Conservation (phyloP, 2,329 filamentous ascomycete genomes). For the Trichoderma polysporum region DNA sequence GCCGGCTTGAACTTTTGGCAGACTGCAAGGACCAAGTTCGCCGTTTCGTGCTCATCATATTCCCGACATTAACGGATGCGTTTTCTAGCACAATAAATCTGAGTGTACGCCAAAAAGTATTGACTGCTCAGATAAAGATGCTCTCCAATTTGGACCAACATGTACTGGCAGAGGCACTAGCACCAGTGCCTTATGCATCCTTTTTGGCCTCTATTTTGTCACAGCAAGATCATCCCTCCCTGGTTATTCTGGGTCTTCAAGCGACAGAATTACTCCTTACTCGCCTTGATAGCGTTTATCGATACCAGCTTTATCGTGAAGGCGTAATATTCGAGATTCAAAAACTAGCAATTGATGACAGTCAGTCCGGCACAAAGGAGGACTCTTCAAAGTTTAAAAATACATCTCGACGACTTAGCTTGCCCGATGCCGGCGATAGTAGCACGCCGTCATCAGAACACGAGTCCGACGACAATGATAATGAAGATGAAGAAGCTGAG, state of each 20-base stretch:
- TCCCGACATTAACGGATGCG: conserved; percentile 92
- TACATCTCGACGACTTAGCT: conserved; percentile 8
- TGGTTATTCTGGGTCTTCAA: conserved; percentile 85
- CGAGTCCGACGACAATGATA: conserved; percentile 31
- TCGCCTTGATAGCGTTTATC: conserved; percentile 82
- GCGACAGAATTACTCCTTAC: conserved; percentile 85
- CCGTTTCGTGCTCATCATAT: conserved; percentile 87
- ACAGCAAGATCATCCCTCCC: conserved; percentile 84
- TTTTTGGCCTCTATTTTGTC: conserved; percentile 93
- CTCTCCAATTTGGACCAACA: conserved; percentile 86
- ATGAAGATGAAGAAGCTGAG: conserved; percentile 24
- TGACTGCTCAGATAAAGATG: conserved; percentile 97
- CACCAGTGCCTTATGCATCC: conserved; percentile 89
- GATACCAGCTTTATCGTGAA: conserved; percentile 95
- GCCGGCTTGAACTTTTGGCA: conserved; percentile 76
- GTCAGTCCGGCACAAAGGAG: conserved; percentile 21
- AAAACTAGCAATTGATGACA: conserved; percentile 64
- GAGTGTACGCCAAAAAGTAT: conserved; percentile 88
- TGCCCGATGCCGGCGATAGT: conserved; percentile 19
- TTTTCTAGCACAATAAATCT: conserved; percentile 98
- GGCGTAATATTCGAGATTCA: conserved; percentile 90
- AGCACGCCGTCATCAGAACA: conserved; percentile 32
- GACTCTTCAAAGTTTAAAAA: conserved; percentile 3
- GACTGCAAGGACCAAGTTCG: conserved; percentile 84
- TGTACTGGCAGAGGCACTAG: conserved; percentile 82